Evolutionary conservation across 306 rosid genomes (phyloP).

Genomic region (Vicia faba): DNA sequence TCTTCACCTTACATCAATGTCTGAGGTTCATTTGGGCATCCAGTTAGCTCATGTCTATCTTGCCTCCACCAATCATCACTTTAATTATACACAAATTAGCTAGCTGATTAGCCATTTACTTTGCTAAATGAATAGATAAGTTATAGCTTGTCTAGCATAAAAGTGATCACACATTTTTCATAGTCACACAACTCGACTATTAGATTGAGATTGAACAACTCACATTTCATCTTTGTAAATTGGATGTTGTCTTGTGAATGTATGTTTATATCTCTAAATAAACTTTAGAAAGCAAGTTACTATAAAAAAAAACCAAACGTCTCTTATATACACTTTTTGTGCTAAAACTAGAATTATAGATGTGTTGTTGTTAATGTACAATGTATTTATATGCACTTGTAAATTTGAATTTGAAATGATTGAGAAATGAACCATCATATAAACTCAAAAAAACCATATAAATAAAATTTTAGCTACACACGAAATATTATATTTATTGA

Average conservation of each 20-base stretch:
- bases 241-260: not conserved
- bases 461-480: too few relatives aligned
- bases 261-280: not conserved
- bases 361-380: too few relatives aligned
- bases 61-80: constrained; percentile 16
- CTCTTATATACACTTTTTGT: too few relatives aligned
- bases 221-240: not conserved
- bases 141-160: not conserved
- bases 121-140: too few relatives aligned
- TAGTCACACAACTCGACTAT: not conserved
- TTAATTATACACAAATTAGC: constrained; percentile 13
- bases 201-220: not conserved
- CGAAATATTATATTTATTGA: too few relatives aligned
- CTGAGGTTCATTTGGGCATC: constrained; percentile 57
- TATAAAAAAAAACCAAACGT: too few relatives aligned
- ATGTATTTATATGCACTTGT: too few relatives aligned
- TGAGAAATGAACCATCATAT: too few relatives aligned
- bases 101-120: not conserved
- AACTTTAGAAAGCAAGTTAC: too few relatives aligned
- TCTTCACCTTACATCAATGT: constrained; percentile 56
- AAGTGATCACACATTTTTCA: not conserved
- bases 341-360: too few relatives aligned
- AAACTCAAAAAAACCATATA: too few relatives aligned
- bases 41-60: constrained; percentile 50
- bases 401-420: too few relatives aligned